phyloP scores from a whole-genome alignment of 345 rosid species.

The Hevea brasiliensis region DNA sequence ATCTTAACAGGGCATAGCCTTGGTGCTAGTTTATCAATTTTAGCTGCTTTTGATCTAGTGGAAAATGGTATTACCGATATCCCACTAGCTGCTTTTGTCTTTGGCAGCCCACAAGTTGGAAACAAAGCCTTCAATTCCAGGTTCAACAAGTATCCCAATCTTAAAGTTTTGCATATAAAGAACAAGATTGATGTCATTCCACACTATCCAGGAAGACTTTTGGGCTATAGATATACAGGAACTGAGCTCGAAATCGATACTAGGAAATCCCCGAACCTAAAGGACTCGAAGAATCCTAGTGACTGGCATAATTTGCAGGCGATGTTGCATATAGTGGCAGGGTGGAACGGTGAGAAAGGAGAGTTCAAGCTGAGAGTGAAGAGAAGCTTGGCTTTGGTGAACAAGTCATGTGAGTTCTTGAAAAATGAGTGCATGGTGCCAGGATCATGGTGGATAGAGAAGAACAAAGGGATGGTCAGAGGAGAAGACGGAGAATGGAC shows the following conservation, averaged over 20 bases:
- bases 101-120: conserved; percentile 80
- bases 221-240: conserved; percentile 56
- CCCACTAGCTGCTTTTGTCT: conserved; percentile 68
- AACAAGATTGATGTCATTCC: conserved; percentile 72
- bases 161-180: conserved; percentile 58
- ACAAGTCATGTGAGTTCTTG: conserved; percentile 65
- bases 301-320: conserved; percentile 96
- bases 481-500: conserved; percentile 66
- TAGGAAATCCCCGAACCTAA: conserved; percentile 62
- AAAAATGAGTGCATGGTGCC: conserved; percentile 76
- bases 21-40: conserved; percentile 71
- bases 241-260: conserved; percentile 64
- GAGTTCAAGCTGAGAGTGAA: conserved; percentile 67
- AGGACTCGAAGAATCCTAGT: conserved; percentile 64
- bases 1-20: conserved; percentile 76
- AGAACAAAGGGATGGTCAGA: conserved; percentile 72
- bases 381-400: conserved; percentile 83
- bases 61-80: conserved; percentile 60
- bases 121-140: conserved; percentile 60
- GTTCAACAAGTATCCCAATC: conserved; percentile 41
- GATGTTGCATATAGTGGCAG: conserved; percentile 74
- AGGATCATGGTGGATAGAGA: conserved; percentile 87
- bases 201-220: conserved; percentile 59
- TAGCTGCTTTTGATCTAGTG: conserved; percentile 64
- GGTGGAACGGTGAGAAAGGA: conserved; percentile 71